These are phyloP conservation scores for Hypoxylon lenormandii DNA, from an alignment of 495 filamentous ascomycete genomes.

Conservation along the genomic window DNA sequence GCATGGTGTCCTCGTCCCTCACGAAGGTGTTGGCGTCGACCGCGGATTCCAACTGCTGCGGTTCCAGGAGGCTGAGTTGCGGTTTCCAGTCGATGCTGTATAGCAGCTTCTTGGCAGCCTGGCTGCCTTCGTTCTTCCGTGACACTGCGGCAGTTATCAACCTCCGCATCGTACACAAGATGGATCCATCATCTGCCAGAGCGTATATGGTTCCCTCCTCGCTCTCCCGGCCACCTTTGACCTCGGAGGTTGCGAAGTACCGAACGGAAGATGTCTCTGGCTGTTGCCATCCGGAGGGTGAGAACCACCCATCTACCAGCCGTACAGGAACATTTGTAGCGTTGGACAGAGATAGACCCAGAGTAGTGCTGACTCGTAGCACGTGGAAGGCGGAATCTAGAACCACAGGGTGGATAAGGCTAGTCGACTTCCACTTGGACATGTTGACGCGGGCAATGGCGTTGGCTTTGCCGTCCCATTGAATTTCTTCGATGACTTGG, in stretches of 20 bases:
- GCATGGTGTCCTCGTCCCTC: slow-evolving; percentile 35
- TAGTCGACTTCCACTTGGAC: slow-evolving; percentile 40
- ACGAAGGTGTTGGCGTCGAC: slow-evolving; percentile 32
- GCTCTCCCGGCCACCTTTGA: slow-evolving; percentile 17
- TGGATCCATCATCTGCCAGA: slow-evolving; percentile 46
- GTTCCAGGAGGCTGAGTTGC: slow-evolving; percentile 46
- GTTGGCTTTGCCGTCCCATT: slow-evolving; percentile 42
- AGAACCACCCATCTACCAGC: slow-evolving; percentile 48
- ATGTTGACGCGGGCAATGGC: slow-evolving; percentile 43
- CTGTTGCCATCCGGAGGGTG: slow-evolving; percentile 47
- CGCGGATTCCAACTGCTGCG: slow-evolving; percentile 28
- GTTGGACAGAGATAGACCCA: slow-evolving; percentile 28
- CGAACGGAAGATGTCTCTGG: slow-evolving; percentile 38
- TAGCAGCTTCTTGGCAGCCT: slow-evolving; percentile 42
- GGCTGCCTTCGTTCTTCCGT: slow-evolving; percentile 4
- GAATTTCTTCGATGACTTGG: slow-evolving; percentile 47
- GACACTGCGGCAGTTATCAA: slow-evolving; percentile 38
- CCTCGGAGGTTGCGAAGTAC: slow-evolving; percentile 25
- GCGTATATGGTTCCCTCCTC: slow-evolving; percentile 43
- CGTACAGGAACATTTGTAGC: slow-evolving; percentile 46
- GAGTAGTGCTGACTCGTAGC: slow-evolving; percentile 41
- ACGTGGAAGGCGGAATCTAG: slow-evolving; percentile 58
- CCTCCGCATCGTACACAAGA: slow-evolving; percentile 42
- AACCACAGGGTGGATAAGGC: slow-evolving; percentile 56
- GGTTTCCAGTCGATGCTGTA: slow-evolving; percentile 52